Evolutionary conservation across 2,329 filamentous ascomycete species (phyloP), one percentile per base, ranked within the genome.

Genomic region (Pseudopithomyces chartarum): DNA sequence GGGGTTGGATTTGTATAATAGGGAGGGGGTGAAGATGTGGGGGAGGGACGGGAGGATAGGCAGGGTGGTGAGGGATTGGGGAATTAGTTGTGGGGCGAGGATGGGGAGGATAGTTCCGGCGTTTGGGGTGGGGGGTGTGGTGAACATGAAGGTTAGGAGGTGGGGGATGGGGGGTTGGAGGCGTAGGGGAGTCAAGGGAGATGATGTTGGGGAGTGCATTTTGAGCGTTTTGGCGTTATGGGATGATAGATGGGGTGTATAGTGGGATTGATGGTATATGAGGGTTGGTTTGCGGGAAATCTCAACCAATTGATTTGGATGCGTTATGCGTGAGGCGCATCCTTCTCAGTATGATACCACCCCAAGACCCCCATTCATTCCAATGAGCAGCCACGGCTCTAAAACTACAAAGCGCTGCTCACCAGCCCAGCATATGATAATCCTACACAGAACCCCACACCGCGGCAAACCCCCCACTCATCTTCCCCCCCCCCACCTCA

Each of bases 61-160:
- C 0, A 83, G 86, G 52, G 86, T 97, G n/a, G 80, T 84, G 55
- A 82, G 85, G 61, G 92, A 96, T 70, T 97, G 92, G 87, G 78
- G 83, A 17, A 83, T 89, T 61, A 94, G 90, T 73, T 86, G 86
- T 29, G 76, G 85, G 55, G 92, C 93, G 23, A 80, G 92, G 52
- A 89, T 97, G 76, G 90, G 90, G 58, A 84, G 93, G 68, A 96
- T 97, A 65, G 84, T 97, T 2, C 92, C 92, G 17, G 92, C 92
- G 0, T 97, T 94, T 80, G 93, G 92, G 1, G 83, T 96, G 12
- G 93, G 92, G 0, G 92, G 92, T 0, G 91, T 96, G 11, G 89
- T 95, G 11, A 97, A 97, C 76, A 83, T 83, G 57, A 87, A 90
- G 68, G 81, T 94, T 43, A 83, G 92, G 65, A 81, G 78, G 68